These are phyloP conservation scores for Lyophyllum atratum DNA, from an alignment of 768 basidiomycete species.

Conservation along the genomic window DNA sequence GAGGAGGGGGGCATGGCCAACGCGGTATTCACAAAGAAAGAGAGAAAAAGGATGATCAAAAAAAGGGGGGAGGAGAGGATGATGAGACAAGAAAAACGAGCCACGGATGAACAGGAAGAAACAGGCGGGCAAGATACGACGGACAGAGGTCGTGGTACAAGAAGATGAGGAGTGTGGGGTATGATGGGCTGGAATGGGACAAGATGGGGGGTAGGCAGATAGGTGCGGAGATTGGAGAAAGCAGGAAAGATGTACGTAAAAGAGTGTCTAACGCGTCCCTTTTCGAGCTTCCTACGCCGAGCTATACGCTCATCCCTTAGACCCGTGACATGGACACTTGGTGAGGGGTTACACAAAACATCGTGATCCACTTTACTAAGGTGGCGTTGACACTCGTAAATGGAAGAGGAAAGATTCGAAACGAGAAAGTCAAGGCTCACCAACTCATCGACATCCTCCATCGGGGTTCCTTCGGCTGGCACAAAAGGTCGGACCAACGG, in stretches of 20 bases:
- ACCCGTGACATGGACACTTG: not conserved
- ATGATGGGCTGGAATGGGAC: no score
- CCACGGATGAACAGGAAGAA: not conserved
- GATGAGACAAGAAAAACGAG: conserved; percentile 6
- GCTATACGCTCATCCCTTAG: not conserved
- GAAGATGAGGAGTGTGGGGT: no score
- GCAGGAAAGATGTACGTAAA: not conserved
- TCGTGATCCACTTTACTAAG: not conserved
- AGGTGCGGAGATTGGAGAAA: not conserved
- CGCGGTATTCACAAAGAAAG: not conserved
- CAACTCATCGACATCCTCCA: not conserved
- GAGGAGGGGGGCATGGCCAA: not conserved
- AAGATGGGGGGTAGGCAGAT: not conserved
- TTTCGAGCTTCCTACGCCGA: no score
- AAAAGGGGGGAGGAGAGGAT: not conserved
- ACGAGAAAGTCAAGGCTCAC: not conserved
- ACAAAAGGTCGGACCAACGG: not conserved
- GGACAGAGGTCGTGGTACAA: no score
- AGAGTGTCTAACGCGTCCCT: not conserved
- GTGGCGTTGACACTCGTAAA: not conserved
- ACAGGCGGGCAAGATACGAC: no score
- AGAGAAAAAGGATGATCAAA: not conserved
- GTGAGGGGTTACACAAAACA: not conserved
- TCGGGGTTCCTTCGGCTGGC: not conserved
- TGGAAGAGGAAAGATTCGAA: not conserved